Conservation (phyloP, 345 rosid genomes). For the Cardiospermum halicacabum region DNA sequence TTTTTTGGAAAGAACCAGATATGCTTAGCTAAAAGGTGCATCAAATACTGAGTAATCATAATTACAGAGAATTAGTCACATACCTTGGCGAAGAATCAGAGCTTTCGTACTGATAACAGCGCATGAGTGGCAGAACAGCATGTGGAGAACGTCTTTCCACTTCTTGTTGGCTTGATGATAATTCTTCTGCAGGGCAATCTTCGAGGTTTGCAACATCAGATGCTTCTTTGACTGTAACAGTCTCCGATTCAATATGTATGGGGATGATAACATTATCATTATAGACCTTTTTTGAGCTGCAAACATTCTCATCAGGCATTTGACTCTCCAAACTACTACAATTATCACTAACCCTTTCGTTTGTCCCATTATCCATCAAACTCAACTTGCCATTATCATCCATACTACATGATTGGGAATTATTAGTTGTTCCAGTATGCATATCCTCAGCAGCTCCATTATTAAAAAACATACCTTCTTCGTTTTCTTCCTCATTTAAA, state of each 20-base stretch:
- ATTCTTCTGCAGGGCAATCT: constrained; percentile 38
- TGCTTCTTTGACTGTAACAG: constrained; percentile 24
- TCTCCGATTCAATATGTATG: constrained; percentile 33
- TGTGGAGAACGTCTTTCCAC: constrained; percentile 50
- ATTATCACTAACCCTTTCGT: constrained; percentile 29
- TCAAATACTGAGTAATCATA: neutral
- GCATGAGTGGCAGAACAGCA: constrained; percentile 54
- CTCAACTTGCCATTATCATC: constrained; percentile 30
- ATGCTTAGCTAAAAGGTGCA: constrained; percentile 10
- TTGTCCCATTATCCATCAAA: constrained; percentile 30
- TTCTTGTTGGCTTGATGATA: constrained; percentile 37
- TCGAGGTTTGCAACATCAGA: constrained; percentile 30
- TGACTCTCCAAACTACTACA: constrained; percentile 28
- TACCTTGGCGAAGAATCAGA: constrained; percentile 83
- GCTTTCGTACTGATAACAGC: constrained; percentile 68
- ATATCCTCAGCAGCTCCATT: constrained; percentile 27
- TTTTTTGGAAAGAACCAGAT: neutral
- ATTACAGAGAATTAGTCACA: constrained; percentile 9
- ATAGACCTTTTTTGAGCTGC: constrained; percentile 19
- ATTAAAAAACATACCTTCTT: constrained; percentile 23
- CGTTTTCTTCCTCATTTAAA: constrained; percentile 29
- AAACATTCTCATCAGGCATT: constrained; percentile 32
- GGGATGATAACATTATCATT: constrained; percentile 25
- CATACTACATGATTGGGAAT: constrained; percentile 22
- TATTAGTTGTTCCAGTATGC: constrained; percentile 21